Percentiles rank a stretch among this genome's conserved stretches.
These are phyloP conservation scores for Pseudotsuga menziesii DNA, from an alignment of 75 land plant genomes.

Conservation along the genomic window DNA sequence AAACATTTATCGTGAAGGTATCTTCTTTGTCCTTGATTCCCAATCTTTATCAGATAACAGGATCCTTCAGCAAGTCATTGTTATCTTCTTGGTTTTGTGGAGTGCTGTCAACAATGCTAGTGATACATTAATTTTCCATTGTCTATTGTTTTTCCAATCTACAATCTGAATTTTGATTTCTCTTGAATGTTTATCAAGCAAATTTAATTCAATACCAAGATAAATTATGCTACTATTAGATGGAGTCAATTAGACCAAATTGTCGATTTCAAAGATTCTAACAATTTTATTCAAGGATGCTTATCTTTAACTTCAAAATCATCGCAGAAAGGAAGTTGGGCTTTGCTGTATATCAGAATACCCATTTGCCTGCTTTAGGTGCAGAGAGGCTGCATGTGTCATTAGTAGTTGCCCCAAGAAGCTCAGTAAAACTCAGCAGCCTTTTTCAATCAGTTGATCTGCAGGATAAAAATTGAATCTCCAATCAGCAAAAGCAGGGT, in stretches of 20 bases:
- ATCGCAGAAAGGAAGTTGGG: background rate
- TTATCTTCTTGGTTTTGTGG: background rate
- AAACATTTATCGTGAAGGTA: background rate
- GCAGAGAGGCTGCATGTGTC: background rate
- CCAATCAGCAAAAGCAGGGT: background rate
- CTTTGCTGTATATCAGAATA: background rate
- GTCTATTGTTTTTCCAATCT: background rate
- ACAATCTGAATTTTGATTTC: background rate
- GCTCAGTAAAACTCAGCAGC: background rate
- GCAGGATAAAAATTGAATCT: background rate
- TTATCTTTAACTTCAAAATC: background rate
- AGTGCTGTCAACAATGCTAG: too few relatives aligned
- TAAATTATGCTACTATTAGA: background rate
- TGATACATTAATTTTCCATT: background rate
- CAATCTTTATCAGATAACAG: background rate
- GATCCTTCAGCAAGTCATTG: background rate
- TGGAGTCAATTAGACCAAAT: background rate
- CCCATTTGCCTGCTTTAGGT: background rate
- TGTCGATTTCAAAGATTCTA: background rate
- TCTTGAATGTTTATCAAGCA: background rate
- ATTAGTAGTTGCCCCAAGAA: background rate
- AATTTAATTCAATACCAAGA: background rate
- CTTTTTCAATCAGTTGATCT: background rate
- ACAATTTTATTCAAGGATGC: background rate
- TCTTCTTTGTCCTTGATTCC: background rate